Conservation (phyloP, 768 basidiomycete species). For the Tulasnella sp. region DNA sequence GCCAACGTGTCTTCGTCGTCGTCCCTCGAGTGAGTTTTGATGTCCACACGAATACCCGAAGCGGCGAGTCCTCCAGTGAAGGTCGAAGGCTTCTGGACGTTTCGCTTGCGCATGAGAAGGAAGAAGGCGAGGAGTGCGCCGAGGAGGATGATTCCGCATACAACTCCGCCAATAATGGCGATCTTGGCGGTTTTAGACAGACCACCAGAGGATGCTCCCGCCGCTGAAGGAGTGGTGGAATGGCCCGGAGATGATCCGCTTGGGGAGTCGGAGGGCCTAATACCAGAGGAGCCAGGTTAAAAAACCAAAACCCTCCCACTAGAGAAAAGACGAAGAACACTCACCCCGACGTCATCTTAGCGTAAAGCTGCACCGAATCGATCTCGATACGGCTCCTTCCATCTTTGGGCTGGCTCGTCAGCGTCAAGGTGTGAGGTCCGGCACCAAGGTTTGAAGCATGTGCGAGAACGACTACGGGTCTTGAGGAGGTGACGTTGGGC, state of each 20-base stretch:
- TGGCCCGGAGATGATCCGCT: background rate
- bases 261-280: background rate
- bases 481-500: background rate
- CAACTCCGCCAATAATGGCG: background rate
- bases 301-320: background rate
- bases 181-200: constrained; percentile 14
- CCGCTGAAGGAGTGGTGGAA: background rate
- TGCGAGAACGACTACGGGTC: constrained; percentile 6
- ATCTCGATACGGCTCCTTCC: constrained; percentile 11
- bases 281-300: background rate
- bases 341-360: background rate
- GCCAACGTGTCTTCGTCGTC: background rate
- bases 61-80: background rate
- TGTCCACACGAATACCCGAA: background rate
- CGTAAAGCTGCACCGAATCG: constrained; percentile 1
- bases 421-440: constrained; percentile 13
- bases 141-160: constrained; percentile 1
- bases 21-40: background rate
- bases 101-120: constrained; percentile 4
- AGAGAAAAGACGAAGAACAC: background rate
- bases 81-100: too few species aligned
- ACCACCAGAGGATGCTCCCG: background rate
- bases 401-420: constrained; percentile 13
- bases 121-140: background rate
- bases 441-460: constrained; percentile 3